Conservation (phyloP, 2,329 filamentous ascomycete species). For the Arthrobotrys musiformis region DNA sequence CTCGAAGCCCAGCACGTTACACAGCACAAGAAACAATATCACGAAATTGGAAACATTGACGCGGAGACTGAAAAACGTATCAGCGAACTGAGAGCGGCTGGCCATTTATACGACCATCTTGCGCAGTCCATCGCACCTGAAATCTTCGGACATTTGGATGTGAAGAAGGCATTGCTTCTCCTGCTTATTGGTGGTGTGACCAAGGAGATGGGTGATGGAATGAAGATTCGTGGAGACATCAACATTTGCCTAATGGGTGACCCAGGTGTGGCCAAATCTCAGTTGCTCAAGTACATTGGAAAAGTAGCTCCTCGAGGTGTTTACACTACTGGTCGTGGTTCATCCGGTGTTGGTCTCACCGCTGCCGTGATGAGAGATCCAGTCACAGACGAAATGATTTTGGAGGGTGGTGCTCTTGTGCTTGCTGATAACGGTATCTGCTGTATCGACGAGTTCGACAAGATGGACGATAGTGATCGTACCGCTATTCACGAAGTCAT, state of each 20-base stretch:
- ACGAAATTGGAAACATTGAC: conserved; percentile 82
- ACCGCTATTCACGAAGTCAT: conserved; percentile 89
- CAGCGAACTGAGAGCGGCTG: conserved; percentile 82
- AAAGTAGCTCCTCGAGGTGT: conserved; percentile 95
- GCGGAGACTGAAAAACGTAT: conserved; percentile 82
- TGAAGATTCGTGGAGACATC: conserved; percentile 98
- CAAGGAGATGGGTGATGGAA: conserved; percentile 96
- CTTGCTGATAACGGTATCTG: conserved; percentile 85
- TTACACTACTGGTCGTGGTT: conserved; percentile 83
- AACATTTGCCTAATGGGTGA: conserved; percentile 99
- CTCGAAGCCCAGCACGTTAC: conserved; percentile 91
- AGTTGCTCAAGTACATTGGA: conserved; percentile 96
- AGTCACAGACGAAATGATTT: conserved; percentile 84
- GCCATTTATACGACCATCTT: conserved; percentile 94
- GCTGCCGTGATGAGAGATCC: conserved; percentile 86
- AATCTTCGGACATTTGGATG: conserved; percentile 94
- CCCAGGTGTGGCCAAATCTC: conserved; percentile 98
- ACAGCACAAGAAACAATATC: conserved; percentile 98
- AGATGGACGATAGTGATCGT: conserved; percentile 85
- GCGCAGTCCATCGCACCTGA: conserved; percentile 96
- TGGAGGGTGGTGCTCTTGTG: conserved; percentile 82
- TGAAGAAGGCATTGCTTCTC: conserved; percentile 96
- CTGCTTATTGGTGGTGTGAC: conserved; percentile 95
- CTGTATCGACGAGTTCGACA: conserved; percentile 88
- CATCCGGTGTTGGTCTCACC: conserved; percentile 82